Conservation (phyloP, 768 basidiomycete genomes). For the Auriscalpium orientale region DNA sequence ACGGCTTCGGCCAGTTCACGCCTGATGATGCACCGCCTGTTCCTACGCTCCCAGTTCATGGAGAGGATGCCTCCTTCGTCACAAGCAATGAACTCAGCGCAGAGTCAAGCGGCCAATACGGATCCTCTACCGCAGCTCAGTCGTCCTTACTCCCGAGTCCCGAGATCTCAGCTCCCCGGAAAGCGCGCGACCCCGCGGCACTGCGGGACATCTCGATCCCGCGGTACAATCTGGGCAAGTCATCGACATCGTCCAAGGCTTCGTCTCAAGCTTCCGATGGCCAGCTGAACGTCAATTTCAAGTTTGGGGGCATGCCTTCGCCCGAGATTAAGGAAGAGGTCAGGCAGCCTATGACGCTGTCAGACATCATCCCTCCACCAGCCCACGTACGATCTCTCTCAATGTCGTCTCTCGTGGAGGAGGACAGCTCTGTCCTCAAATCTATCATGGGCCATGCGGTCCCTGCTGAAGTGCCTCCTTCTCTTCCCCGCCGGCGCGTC, state of each 20-base stretch:
- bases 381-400: slow-evolving; percentile 44
- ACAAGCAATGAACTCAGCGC: slow-evolving; percentile 3
- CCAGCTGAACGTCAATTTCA: slow-evolving; percentile 64
- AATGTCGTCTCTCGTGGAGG: slow-evolving; percentile 29
- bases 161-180: slow-evolving; percentile 8
- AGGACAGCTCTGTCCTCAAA: slow-evolving; percentile 23
- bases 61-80: slow-evolving; percentile 6
- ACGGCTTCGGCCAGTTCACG: slow-evolving; percentile 33
- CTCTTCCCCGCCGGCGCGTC: slow-evolving; percentile 27
- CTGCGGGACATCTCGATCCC: not conserved
- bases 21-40: slow-evolving; percentile 43
- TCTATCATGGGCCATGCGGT: slow-evolving; percentile 17
- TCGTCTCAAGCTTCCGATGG: slow-evolving; percentile 50
- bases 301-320: slow-evolving; percentile 51
- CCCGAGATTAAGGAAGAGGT: slow-evolving; percentile 11
- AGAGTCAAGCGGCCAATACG: not conserved
- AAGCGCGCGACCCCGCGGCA: not conserved
- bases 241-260: slow-evolving; percentile 24
- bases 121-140: not conserved
- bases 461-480: slow-evolving; percentile 26
- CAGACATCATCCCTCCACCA: slow-evolving; percentile 69
- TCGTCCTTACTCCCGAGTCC: slow-evolving; percentile 11
- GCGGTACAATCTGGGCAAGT: slow-evolving; percentile 10
- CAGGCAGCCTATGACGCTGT: slow-evolving; percentile 45
- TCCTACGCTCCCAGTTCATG: slow-evolving; percentile 37